A percentile compares a stretch with the other conserved stretches of the same genome.
Evolutionary conservation across 331 rosid species (phyloP).

Genomic region (Arachis monticola): DNA sequence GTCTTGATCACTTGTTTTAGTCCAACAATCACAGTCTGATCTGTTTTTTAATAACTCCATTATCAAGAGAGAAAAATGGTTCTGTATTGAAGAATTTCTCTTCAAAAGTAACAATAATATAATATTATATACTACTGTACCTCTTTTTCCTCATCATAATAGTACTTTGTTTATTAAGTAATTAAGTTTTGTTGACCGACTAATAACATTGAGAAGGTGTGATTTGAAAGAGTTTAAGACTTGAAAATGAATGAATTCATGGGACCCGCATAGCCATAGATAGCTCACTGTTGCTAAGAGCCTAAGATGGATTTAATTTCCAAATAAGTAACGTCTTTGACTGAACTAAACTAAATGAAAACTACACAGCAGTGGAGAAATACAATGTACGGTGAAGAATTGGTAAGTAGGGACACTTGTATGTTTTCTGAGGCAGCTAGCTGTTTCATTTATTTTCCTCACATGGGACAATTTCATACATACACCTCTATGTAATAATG

Average conservation of each 20-base stretch:
- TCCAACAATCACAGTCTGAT: conserved; percentile 3
- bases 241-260: conserved; percentile 25
- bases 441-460: background rate
- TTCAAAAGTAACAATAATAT: background rate
- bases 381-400: conserved; percentile 29
- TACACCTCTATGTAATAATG: no score
- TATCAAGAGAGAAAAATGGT: background rate
- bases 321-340: conserved; percentile 62
- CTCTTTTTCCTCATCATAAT: background rate
- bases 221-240: background rate
- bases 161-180: conserved; percentile 17
- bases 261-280: background rate
- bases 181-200: conserved; percentile 16
- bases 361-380: conserved; percentile 29
- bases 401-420: background rate
- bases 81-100: background rate
- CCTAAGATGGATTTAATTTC: background rate
- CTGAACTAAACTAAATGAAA: conserved; percentile 46
- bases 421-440: conserved; percentile 1
- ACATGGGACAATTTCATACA: no score
- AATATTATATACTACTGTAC: background rate
- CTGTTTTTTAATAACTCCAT: background rate
- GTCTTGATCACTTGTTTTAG: conserved; percentile 16
- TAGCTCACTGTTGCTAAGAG: conserved; percentile 14
- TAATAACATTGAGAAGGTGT: background rate